Base-by-base conservation (phyloP, 1,284 basidiomycete genomes). In the Coniophora puteana region DNA sequence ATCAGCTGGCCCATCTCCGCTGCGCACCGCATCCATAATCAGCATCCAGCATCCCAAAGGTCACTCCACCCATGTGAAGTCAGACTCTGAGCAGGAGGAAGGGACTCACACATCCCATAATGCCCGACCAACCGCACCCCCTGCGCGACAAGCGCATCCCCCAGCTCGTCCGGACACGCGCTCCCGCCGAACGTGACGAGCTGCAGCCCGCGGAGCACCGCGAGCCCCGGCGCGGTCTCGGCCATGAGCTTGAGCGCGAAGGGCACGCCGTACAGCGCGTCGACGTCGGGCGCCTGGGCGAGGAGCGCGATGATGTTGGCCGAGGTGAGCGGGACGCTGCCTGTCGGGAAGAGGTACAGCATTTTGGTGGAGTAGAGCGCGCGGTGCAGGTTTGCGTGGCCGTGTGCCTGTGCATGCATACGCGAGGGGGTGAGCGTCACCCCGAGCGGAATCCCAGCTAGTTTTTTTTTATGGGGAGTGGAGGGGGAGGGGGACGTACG, bases 111-210 rank as follows among this genome's bases (percentile, higher is more conserved):
- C 73, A 38, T 69, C 67, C 80, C 80, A 50, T 76, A 77, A 26
- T 72, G 65, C 10, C 74, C 73, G 20, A 78, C 67, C 5, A 84
- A 64, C 16, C 68, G 72, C 4, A 83, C 69, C 1, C 75, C 75
- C 17, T 68, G 52, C 1, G 61, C 62, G 1, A 75, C 73, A 22
- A 83, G 66, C 7, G 67, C 58, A 45, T 80, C 72, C 1, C 81
- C 80, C 1, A 83, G 58, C 36, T 76, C 73, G 38, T 78, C 69
- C 14, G 68, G 63, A 23, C 69, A 59, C 17, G 70, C 45, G 14
- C 67, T 67, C 7, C 76, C 75, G 8, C 73, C 67, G 35, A 64
- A 75, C 35, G 58, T 65, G 27, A 82, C 76, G 12, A 76, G 57
- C 38, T 78, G 68, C 56, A 83, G 77, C 6, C 51, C 45, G 16